Percentiles rank a stretch among this genome's conserved stretches.
phyloP scores from a whole-genome alignment of 2,329 filamentous ascomycete species.

The Didymella glomerata region DNA sequence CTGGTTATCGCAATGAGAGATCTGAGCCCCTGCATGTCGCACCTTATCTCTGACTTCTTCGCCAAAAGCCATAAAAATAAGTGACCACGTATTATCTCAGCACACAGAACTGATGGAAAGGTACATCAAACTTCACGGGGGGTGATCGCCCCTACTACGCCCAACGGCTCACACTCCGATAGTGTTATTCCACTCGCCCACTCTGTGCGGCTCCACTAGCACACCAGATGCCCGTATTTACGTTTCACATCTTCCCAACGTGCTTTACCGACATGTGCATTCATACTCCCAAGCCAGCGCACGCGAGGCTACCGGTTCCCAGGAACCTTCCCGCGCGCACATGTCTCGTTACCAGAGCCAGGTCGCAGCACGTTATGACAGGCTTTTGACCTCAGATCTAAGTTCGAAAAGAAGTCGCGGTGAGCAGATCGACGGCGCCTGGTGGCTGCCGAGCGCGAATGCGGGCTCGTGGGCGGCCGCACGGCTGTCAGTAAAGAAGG shows the following conservation, averaged over 20 bases:
- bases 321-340: conserved; percentile 8
- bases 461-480: neutral
- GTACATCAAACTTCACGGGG: neutral
- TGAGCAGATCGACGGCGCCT: conserved; percentile 3
- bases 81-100: neutral
- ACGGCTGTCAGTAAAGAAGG: neutral
- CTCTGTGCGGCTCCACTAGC: neutral
- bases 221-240: neutral
- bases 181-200: conserved; percentile 3
- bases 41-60: conserved; percentile 1
- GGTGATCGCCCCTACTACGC: neutral
- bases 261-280: conserved; percentile 3
- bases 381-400: conserved; percentile 4
- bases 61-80: neutral
- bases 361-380: conserved; percentile 4
- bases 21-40: conserved; percentile 5
- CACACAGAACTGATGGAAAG: neutral
- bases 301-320: neutral
- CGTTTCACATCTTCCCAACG: conserved; percentile 12
- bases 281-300: neutral
- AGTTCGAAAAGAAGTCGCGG: conserved; percentile 7
- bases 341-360: conserved; percentile 6
- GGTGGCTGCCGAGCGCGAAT: neutral
- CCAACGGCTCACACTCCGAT: conserved; percentile 3
- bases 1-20: conserved; percentile 1